Evolutionary conservation across 2,329 filamentous ascomycete genomes (phyloP), one percentile per base, ranked within the genome.

Genomic region (Thelonectria blattea): DNA sequence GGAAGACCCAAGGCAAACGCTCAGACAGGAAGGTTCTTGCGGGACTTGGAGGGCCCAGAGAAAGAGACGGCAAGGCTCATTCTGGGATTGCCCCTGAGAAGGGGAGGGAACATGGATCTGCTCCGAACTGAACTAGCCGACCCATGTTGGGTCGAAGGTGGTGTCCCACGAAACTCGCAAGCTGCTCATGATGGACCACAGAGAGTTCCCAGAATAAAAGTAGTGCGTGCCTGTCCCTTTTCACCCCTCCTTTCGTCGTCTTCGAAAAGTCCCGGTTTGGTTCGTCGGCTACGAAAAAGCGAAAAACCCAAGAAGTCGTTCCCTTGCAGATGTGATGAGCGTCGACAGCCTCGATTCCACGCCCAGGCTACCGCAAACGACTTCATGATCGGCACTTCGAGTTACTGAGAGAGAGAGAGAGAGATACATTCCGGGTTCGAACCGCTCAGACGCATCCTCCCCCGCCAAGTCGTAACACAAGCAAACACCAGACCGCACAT

Each of bases 191-290:
- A 30, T 30, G 27, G 5, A 24, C 22, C 3, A 24, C 5, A 30
- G 27, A 30, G 27, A n/a, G n/a, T n/a, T 24, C 27, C 50, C 43
- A 60, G 22, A 65, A 65, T 63, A 66, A 66, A 65, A 51, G 58
- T 54, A 58, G 65, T 54, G 51, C 49, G 24, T 24, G 46, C 52
- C 46, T 37, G 49, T 63, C 51, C 51, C 10, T 48, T 52, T 30
- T 57, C 53, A 37, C 65, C 67, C 67, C 51, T 55, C 51, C 50
- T 43, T n/a, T 47, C 52, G 42, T 34, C 20, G 27, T 48, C 24
- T n/a, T 24, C 27, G 34, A 47, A 22, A 47, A 17, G 27, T 30
- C 27, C 27, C 41, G 43, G n/a, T 22, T 55, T 54, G 50, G 22
- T 43, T 52, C 39, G 34, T 11, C 39, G 20, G 7, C 52, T 5